A percentile compares a stretch with the other conserved stretches of the same genome.
These are phyloP conservation scores for Porphyrellus cyaneotinctus DNA, from an alignment of 768 basidiomycete genomes.

Conservation along the genomic window DNA sequence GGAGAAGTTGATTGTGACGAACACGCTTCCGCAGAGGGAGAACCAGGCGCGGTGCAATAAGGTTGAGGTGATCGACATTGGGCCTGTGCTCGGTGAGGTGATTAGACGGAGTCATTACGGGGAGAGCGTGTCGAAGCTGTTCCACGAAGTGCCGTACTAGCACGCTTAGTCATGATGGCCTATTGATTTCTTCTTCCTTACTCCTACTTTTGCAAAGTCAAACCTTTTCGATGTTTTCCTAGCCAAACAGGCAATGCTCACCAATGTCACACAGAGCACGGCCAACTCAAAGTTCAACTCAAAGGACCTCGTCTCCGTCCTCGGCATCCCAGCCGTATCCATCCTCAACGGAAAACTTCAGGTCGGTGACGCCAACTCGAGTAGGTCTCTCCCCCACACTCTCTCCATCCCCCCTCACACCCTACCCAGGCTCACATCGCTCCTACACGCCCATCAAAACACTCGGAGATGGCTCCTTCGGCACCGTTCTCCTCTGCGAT, in stretches of 20 bases:
- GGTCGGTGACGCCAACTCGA: slow-evolving; percentile 68
- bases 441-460: slow-evolving; percentile 95
- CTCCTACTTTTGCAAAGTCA: neutral
- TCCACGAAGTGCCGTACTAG: slow-evolving; percentile 86
- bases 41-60: slow-evolving; percentile 70
- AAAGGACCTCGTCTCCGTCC: slow-evolving; percentile 63
- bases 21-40: slow-evolving; percentile 87
- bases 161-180: slow-evolving; percentile 18
- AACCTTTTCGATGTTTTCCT: slow-evolving; percentile 16
- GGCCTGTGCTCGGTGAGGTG: slow-evolving; percentile 91
- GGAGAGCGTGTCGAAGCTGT: slow-evolving; percentile 87
- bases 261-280: slow-evolving; percentile 28
- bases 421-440: slow-evolving; percentile 65
- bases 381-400: slow-evolving; percentile 41
- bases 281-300: slow-evolving; percentile 19
- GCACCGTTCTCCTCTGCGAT: slow-evolving; percentile 97
- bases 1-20: slow-evolving; percentile 96
- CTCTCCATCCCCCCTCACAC: slow-evolving; percentile 4
- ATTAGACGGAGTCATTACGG: slow-evolving; percentile 96
- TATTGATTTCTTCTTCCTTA: neutral
- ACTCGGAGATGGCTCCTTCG: slow-evolving; percentile 97
- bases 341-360: slow-evolving; percentile 65
- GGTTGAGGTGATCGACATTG: slow-evolving; percentile 93
- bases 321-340: slow-evolving; percentile 73
- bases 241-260: slow-evolving; percentile 31